Conservation (phyloP, 192 early-diverging fungal species). For the Allomyces arbusculus region DNA sequence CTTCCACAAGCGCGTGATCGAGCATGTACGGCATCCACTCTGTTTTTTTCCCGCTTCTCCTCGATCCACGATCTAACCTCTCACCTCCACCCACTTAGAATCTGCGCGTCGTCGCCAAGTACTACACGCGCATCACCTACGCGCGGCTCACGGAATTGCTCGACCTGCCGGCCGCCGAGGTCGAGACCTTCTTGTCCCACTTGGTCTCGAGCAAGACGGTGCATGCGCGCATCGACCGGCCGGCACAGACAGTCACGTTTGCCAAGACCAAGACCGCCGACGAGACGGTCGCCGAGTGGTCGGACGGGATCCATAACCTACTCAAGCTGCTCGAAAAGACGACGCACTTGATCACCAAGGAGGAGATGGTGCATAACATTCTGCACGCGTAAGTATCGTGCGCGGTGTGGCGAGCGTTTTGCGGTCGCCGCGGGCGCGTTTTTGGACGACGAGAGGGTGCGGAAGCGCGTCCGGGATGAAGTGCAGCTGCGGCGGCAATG, state of each 20-base stretch:
- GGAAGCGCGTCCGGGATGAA: too few species aligned
- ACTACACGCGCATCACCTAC: constrained; percentile 74
- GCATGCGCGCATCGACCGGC: constrained; percentile 85
- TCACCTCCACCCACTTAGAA: constrained; percentile 27
- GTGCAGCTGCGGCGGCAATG: too few species aligned
- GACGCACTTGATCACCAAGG: constrained; percentile 71
- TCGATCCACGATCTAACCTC: background rate
- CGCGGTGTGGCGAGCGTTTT: too few species aligned
- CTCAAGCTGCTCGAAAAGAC: constrained; percentile 89
- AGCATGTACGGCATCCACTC: constrained; percentile 46
- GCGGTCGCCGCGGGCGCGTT: too few species aligned
- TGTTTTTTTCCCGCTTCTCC: background rate
- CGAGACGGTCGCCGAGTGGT: constrained; percentile 83
- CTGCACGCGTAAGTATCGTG: constrained; percentile 27
- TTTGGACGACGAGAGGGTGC: too few species aligned
- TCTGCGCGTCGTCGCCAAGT: constrained; percentile 87
- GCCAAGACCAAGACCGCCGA: constrained; percentile 64
- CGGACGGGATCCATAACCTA: constrained; percentile 65
- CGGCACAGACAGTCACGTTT: constrained; percentile 76
- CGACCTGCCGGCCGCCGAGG: constrained; percentile 62
- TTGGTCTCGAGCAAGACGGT: constrained; percentile 88
- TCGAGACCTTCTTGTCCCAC: constrained; percentile 80
- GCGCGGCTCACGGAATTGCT: constrained; percentile 74
- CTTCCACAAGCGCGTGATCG: constrained; percentile 83
- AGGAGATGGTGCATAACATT: constrained; percentile 75